phyloP scores from a whole-genome alignment of 1,139 yeast species.

The Kodamaea derodonti region DNA sequence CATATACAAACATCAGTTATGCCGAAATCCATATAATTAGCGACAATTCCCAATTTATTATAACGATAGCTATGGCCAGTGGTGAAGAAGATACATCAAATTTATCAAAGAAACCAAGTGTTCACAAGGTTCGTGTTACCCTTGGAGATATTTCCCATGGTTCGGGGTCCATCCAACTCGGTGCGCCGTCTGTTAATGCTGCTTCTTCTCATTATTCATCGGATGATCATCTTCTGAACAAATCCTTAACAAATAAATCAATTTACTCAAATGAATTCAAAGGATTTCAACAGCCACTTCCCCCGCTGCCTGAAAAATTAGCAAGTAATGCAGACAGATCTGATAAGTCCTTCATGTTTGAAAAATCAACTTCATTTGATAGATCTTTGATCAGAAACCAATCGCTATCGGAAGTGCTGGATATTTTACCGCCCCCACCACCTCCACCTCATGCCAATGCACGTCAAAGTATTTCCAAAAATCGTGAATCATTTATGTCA shows the following conservation, averaged over 20 bases:
- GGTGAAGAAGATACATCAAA: background rate
- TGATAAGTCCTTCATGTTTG: too few relatives aligned
- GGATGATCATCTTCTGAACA: constrained; percentile 1
- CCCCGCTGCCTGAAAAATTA: background rate
- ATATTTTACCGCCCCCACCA: too few relatives aligned
- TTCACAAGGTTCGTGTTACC: constrained; percentile 1
- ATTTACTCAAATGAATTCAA: constrained; percentile 8
- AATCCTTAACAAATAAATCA: background rate
- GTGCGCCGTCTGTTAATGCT: background rate
- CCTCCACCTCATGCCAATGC: too few relatives aligned
- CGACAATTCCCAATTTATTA: background rate
- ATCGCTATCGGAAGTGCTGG: too few relatives aligned
- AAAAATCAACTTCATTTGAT: too few relatives aligned
- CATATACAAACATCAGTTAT: background rate
- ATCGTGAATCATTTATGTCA: constrained; percentile 13
- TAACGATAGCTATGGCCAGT: background rate
- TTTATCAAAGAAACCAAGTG: background rate
- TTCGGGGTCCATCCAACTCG: background rate
- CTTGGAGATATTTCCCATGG: background rate
- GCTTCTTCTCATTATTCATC: constrained; percentile 1
- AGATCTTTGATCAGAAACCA: too few relatives aligned
- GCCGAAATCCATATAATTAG: background rate
- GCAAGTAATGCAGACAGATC: too few relatives aligned
- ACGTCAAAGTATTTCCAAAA: too few relatives aligned
- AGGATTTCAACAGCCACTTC: constrained; percentile 7